A percentile compares a stretch with the other conserved stretches of the same genome.
Conservation (phyloP, 1,284 basidiomycete species). For the Puccinia coronata region DNA sequence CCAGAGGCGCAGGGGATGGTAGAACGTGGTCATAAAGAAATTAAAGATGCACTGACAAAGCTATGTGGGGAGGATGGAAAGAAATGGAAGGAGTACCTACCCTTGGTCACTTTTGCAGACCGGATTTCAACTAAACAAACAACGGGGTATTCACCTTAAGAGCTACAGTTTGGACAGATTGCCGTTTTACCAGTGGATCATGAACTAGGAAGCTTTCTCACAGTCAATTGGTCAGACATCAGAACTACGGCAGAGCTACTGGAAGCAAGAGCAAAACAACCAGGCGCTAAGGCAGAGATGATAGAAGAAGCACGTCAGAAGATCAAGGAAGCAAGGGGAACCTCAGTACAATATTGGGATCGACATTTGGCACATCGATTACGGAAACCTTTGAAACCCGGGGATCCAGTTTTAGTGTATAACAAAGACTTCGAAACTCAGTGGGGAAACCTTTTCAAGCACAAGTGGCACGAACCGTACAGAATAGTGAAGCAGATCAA, state of each 20-base stretch:
- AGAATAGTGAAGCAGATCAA: not conserved
- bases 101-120: not conserved
- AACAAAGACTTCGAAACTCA: not conserved
- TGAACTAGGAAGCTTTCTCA: not conserved
- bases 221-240: not conserved
- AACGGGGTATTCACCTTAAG: constrained; percentile 13
- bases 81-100: constrained; percentile 1
- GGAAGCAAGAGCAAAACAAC: not conserved
- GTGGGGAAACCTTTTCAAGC: not conserved
- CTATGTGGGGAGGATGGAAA: not conserved
- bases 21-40: not conserved
- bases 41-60: constrained; percentile 23
- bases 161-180: not conserved
- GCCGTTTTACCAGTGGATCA: not conserved
- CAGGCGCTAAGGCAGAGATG: not conserved
- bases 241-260: not conserved
- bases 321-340: not conserved
- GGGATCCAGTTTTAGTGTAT: not conserved
- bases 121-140: constrained; percentile 5
- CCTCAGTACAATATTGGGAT: not conserved
- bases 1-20: constrained; percentile 30
- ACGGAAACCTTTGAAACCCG: not conserved
- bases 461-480: constrained; percentile 11
- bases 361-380: not conserved
- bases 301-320: not conserved